phyloP scores from a whole-genome alignment of 192 early-diverging fungal genomes.

The Backusella sp. region DNA sequence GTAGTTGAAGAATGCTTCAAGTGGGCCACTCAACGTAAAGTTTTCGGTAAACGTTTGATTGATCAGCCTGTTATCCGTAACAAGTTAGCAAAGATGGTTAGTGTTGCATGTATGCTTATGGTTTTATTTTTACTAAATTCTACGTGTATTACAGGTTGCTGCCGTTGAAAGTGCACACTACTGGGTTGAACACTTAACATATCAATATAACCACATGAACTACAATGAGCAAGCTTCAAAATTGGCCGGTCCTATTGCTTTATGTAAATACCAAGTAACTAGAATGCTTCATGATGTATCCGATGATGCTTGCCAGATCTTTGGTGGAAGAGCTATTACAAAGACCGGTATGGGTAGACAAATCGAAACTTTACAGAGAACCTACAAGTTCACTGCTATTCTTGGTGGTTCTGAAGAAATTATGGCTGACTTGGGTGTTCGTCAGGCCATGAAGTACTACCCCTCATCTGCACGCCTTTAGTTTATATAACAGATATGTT shows the following conservation, averaged over 20 bases:
- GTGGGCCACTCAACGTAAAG: conserved; percentile 71
- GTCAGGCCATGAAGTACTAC: conserved; percentile 34
- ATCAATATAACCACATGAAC: conserved; percentile 64
- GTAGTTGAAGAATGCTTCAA: conserved; percentile 64
- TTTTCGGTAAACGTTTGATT: conserved; percentile 66
- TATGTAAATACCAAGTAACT: conserved; percentile 58
- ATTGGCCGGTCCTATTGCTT: conserved; percentile 63
- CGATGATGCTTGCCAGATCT: conserved; percentile 70
- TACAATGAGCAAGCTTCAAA: conserved; percentile 61
- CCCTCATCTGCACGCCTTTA: conserved; percentile 31
- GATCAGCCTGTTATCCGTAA: conserved; percentile 71
- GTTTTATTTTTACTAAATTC: neutral
- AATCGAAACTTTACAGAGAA: conserved; percentile 61
- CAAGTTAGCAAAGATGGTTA: conserved; percentile 64
- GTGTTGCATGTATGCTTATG: neutral
- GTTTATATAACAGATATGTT: neutral
- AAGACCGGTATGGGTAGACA: conserved; percentile 70
- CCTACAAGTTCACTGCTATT: conserved; percentile 50
- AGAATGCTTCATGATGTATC: conserved; percentile 56
- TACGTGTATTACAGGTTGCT: conserved; percentile 30
- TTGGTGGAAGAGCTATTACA: conserved; percentile 71
- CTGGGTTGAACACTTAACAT: conserved; percentile 63
- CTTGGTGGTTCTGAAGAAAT: conserved; percentile 48
- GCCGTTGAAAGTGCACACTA: conserved; percentile 48
- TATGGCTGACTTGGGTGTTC: conserved; percentile 51